Percentiles rank a stretch among this genome's conserved stretches.
These are phyloP conservation scores for Colletotrichum kahawae DNA, from an alignment of 2,329 filamentous ascomycete species.

Conservation along the genomic window DNA sequence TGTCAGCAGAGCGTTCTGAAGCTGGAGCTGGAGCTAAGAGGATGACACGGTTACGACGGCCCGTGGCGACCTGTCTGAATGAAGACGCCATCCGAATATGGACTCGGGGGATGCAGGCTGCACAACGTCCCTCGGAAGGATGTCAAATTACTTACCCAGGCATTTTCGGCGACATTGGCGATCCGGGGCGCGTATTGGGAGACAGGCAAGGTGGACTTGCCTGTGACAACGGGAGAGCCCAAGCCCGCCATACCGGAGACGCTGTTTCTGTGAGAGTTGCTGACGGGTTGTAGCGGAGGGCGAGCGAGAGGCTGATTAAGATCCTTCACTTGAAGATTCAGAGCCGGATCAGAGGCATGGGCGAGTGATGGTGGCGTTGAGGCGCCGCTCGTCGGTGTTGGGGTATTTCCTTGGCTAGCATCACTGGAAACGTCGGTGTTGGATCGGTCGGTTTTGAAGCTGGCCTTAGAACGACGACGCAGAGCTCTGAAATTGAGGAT, in stretches of 20 bases:
- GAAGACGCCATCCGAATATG: neutral
- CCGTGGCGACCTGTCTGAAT: neutral
- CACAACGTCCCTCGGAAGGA: neutral
- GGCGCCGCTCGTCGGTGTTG: slow-evolving; percentile 71
- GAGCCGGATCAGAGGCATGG: slow-evolving; percentile 68
- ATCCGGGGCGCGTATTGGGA: slow-evolving; percentile 85
- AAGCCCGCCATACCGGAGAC: slow-evolving; percentile 68
- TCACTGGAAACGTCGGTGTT: slow-evolving; percentile 62
- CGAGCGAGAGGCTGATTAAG: slow-evolving; percentile 31
- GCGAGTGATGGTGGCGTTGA: slow-evolving; percentile 77
- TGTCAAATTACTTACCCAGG: slow-evolving; percentile 70
- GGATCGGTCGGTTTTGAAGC: slow-evolving; percentile 70
- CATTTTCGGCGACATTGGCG: slow-evolving; percentile 78
- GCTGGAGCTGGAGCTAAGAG: slow-evolving; percentile 7
- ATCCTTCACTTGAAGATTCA: slow-evolving; percentile 66
- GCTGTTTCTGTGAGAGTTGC: slow-evolving; percentile 63
- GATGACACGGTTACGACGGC: neutral
- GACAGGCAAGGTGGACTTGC: slow-evolving; percentile 63
- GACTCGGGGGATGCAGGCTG: neutral
- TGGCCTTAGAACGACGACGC: slow-evolving; percentile 77
- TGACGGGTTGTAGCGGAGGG: slow-evolving; percentile 40
- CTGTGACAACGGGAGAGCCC: slow-evolving; percentile 58
- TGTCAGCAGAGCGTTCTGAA: slow-evolving; percentile 27
- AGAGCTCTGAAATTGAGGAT: slow-evolving; percentile 75
- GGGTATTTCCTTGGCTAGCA: slow-evolving; percentile 64